phyloP scores from a whole-genome alignment of 352 stramenopile species.

The Globisporangium recalcitrans region DNA sequence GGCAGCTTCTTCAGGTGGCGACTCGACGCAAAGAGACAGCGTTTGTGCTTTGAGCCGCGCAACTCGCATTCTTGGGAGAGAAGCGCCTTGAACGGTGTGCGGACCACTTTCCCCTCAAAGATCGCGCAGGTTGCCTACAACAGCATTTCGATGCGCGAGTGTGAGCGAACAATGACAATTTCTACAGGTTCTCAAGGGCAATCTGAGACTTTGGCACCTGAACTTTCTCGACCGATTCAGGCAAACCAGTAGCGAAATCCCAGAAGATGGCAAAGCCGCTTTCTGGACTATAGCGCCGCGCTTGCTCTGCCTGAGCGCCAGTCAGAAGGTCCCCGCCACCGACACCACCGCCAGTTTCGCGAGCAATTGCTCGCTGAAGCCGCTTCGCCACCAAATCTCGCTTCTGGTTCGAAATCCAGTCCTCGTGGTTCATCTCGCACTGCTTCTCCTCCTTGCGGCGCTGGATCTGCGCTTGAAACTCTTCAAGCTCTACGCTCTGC shows the following conservation, averaged over 20 bases:
- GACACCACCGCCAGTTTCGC: slow-evolving; percentile 8
- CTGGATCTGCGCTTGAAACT: slow-evolving; percentile 39
- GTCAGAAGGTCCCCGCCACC: not conserved
- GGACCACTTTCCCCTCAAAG: slow-evolving; percentile 32
- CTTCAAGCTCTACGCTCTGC: slow-evolving; percentile 38
- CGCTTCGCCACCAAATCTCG: slow-evolving; percentile 36
- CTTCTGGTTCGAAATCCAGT: slow-evolving; percentile 52
- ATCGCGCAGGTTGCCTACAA: slow-evolving; percentile 43
- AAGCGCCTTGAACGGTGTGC: slow-evolving; percentile 39
- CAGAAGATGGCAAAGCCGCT: slow-evolving; percentile 40
- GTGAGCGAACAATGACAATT: too few relatives aligned
- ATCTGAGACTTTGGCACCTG: slow-evolving; percentile 23
- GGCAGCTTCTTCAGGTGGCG: slow-evolving; percentile 30
- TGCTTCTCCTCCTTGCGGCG: slow-evolving; percentile 40
- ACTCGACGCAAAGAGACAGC: slow-evolving; percentile 28
- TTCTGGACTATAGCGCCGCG: slow-evolving; percentile 25
- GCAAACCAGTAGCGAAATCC: slow-evolving; percentile 37
- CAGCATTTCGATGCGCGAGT: not conserved
- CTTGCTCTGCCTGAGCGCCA: slow-evolving; percentile 6
- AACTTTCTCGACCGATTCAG: slow-evolving; percentile 18
- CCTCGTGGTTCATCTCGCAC: slow-evolving; percentile 36
- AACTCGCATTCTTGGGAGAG: slow-evolving; percentile 25
- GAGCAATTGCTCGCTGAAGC: slow-evolving; percentile 34
- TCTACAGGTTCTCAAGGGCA: not conserved
- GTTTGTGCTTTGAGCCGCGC: slow-evolving; percentile 21